Percentiles rank a stretch among this genome's conserved stretches.
These are phyloP conservation scores for Metrosideros polymorpha DNA, from an alignment of 441 rosid species.

Conservation along the genomic window DNA sequence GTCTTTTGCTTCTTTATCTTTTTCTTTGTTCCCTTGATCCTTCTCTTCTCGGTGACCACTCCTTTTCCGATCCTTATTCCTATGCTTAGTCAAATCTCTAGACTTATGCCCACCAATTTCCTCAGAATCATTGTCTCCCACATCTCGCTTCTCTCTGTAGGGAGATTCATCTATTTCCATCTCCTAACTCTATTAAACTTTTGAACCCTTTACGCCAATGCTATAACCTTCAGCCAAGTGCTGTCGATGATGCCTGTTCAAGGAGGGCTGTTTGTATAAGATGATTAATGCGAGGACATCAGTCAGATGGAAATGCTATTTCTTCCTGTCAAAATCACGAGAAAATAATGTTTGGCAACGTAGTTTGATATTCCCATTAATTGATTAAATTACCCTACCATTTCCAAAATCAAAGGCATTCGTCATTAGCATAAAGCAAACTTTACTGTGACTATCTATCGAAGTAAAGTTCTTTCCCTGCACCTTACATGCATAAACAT, in stretches of 20 bases:
- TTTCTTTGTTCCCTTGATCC: slow-evolving; percentile 47
- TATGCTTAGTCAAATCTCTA: slow-evolving; percentile 18
- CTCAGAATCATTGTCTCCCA: slow-evolving; percentile 19
- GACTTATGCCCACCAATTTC: neutral
- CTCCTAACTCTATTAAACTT: neutral
- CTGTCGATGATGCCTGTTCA: neutral
- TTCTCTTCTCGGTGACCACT: slow-evolving; percentile 9
- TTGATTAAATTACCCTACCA: neutral
- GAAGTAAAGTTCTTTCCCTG: neutral
- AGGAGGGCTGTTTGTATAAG: neutral
- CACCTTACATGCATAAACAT: neutral
- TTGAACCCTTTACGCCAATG: neutral
- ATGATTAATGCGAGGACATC: neutral
- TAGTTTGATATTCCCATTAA: neutral
- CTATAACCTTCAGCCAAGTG: neutral
- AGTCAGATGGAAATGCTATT: neutral
- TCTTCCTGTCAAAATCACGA: neutral
- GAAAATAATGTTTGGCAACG: neutral
- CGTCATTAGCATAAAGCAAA: neutral
- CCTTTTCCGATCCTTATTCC: slow-evolving; percentile 28
- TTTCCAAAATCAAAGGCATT: neutral
- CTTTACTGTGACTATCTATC: neutral
- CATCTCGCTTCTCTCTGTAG: slow-evolving; percentile 16
- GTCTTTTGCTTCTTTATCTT: slow-evolving; percentile 26
- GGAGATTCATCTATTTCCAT: slow-evolving; percentile 35